Percentiles rank a stretch among this genome's conserved stretches.
Conservation (phyloP, 2,329 filamentous ascomycete genomes). For the Sporothrix globosa region DNA sequence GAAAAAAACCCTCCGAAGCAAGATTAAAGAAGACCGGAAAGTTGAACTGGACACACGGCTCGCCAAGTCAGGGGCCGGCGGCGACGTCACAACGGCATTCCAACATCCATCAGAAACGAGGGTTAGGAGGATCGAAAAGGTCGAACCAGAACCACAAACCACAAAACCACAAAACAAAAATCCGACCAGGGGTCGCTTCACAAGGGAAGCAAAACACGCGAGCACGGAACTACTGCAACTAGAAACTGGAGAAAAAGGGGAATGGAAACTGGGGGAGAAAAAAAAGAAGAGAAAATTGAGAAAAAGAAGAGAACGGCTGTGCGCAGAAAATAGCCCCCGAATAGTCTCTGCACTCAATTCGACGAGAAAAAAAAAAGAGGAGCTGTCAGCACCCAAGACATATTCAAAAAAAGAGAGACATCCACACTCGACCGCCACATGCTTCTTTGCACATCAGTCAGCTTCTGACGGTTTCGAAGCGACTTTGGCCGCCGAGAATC, state of each 20-base stretch:
- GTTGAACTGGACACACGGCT: neutral
- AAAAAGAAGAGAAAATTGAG: neutral
- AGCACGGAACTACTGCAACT: slow-evolving; percentile 20
- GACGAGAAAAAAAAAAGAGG: neutral
- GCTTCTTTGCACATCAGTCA: slow-evolving; percentile 14
- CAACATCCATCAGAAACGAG: slow-evolving; percentile 2
- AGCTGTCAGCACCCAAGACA: slow-evolving; percentile 16
- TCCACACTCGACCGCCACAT: slow-evolving; percentile 14
- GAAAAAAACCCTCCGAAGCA: neutral
- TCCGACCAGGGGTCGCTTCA: neutral
- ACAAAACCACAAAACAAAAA: neutral
- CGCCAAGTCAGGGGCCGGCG: slow-evolving; percentile 5
- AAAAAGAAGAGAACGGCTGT: neutral
- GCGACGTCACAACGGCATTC: slow-evolving; percentile 28
- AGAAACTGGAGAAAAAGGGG: slow-evolving; percentile 13
- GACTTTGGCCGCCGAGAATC: neutral
- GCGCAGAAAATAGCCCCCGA: too few species aligned
- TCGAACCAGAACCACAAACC: neutral
- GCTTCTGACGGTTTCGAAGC: slow-evolving; percentile 16
- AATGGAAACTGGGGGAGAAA: neutral
- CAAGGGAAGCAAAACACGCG: slow-evolving; percentile 9
- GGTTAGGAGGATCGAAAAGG: neutral
- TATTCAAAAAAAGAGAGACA: neutral
- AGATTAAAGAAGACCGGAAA: neutral
- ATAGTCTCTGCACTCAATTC: too few species aligned